A percentile compares a stretch with the other conserved stretches of the same genome.
phyloP scores from a whole-genome alignment of 2,329 filamentous ascomycete species.

The Fusarium clavum region DNA sequence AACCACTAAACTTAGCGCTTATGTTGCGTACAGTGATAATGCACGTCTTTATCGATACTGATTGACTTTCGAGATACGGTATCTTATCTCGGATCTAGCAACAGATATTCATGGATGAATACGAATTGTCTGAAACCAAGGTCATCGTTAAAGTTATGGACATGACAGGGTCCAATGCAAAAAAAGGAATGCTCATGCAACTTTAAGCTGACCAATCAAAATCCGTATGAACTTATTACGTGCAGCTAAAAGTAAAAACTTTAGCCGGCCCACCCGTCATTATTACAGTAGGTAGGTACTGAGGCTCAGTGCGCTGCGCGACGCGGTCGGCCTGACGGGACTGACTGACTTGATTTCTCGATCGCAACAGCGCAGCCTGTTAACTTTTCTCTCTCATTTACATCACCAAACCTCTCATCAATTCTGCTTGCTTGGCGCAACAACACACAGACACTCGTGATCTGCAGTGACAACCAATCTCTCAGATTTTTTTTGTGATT shows the following conservation, averaged over 20 bases:
- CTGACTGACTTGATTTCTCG: constrained; percentile 23
- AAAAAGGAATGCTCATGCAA: constrained; percentile 7
- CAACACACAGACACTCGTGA: not conserved
- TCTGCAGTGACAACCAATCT: not conserved
- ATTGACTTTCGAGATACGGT: no score
- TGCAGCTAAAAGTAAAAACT: constrained; percentile 32
- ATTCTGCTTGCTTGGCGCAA: not conserved
- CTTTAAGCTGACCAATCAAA: constrained; percentile 23
- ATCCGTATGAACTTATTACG: constrained; percentile 10
- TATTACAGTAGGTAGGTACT: not conserved
- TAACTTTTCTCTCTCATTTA: constrained; percentile 14
- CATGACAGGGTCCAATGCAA: constrained; percentile 18
- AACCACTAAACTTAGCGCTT: not conserved
- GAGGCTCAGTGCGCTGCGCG: constrained; percentile 35
- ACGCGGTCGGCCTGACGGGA: constrained; percentile 14
- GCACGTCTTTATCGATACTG: no score
- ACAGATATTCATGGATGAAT: not conserved
- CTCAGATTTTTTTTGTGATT: not conserved
- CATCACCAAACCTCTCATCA: constrained; percentile 3
- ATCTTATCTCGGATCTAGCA: constrained; percentile 8
- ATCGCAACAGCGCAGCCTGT: constrained; percentile 12
- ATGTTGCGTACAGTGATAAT: not conserved
- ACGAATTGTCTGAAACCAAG: constrained; percentile 1
- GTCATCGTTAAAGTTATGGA: not conserved
- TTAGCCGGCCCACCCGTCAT: constrained; percentile 26